Evolutionary conservation across 805 yeast species (phyloP), one percentile per base, ranked within the genome.

Genomic region (Hemisphaericaspora nanyangensis): DNA sequence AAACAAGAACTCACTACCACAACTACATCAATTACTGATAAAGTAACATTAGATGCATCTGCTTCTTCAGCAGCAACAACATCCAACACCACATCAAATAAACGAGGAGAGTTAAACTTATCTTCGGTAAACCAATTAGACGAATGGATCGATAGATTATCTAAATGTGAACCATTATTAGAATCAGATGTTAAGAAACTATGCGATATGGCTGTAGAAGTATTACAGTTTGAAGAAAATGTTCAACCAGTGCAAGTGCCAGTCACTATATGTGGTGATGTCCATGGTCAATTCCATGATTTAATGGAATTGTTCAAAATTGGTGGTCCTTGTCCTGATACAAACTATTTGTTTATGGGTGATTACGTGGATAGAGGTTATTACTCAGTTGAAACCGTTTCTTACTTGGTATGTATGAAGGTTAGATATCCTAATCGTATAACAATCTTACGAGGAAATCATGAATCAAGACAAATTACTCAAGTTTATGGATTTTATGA

Each of bases 401-500:
- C 88, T 50, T 85, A 82, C 58, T 68, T 89, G 52, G 93, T 90
- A 35, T 88, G 95, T 37, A 80, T 89, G 89, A 89, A 89, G 65
- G 88, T 89, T 40, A 76, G 96, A 61, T 89, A 83, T 64, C 96
- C 96, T 35, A 81, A 78, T 56, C 77, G 96, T 72, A 86, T 89
- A 56, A 89, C 97, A 10, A 86, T 89, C 45, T 76, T 89, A 54
- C 79, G 97, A 69, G 97, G 97, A 43, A 89, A 89, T 60, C 97
- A 89, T 63, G 97, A 89, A 63, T 84, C 95, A 15, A 81, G 97
- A 62, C 96, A 90, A 65, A 90, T 90, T 58, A 89, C 97, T 27
- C 96, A 90, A 63, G 96, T 90, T 43, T 89, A 89, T 58, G 96
- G 97, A 17, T 89, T 89, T 61, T 89, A 89, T 63, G 97, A 90